Base-by-base conservation (phyloP, 768 basidiomycete genomes). In the Mycena vulgaris region DNA sequence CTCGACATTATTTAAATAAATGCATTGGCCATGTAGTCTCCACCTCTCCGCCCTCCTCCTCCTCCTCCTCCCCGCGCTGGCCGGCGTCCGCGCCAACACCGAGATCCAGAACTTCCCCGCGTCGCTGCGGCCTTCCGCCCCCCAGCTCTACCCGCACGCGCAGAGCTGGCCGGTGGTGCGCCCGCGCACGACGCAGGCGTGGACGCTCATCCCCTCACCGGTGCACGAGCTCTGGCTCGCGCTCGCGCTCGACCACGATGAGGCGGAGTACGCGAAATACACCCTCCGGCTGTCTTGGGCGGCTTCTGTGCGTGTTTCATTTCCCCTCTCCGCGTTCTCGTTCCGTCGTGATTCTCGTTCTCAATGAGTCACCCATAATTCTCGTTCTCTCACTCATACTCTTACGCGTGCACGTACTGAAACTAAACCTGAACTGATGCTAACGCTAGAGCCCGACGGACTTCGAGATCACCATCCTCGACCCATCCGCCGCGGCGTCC, bases 391-490 rank as follows among this genome's bases (percentile, higher is more conserved):
- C n/a, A n/a, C n/a, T n/a, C n/a, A n/a, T n/a, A n/a, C n/a, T n/a
- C n/a, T n/a, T n/a, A n/a, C n/a, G n/a, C n/a, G n/a, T n/a, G n/a
- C n/a, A n/a, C n/a, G n/a, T n/a, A n/a, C n/a, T n/a, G n/a, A n/a
- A n/a, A n/a, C n/a, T n/a, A n/a, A n/a, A n/a, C n/a, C n/a, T n/a
- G n/a, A n/a, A n/a, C n/a, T n/a, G n/a, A n/a, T n/a, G n/a, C n/a
- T n/a, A n/a, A n/a, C n/a, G n/a, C n/a, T n/a, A 87, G 86, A 75
- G 74, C 21, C 86, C 86, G 31, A 81, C 81, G 45, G 84, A 84
- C 58, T 83, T 86, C 70, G 35, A 47, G 56, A 79, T 87, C 5
- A 66, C 79, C 55, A 63, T 82, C 5, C 77, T 81, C 72, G 55
- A 80, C 28, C 79, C 83, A 8, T 59, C 68, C 17, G 57, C 52